Evolutionary conservation across 1,284 basidiomycete genomes (phyloP), one percentile per base, ranked within the genome.

Genomic region (Inonotus obliquus): DNA sequence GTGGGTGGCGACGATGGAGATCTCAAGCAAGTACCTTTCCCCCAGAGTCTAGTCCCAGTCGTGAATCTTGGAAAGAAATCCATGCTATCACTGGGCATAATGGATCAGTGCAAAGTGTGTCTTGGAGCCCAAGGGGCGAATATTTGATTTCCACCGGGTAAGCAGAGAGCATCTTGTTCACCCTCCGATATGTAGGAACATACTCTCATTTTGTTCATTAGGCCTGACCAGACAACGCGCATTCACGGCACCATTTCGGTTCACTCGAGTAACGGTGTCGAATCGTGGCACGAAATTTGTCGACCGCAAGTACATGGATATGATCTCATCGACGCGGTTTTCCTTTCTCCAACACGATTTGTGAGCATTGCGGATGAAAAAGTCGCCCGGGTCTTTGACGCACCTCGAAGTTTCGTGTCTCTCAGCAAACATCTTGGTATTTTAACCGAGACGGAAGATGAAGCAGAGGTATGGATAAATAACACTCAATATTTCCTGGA

Each of bases 271-370:
- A 66, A 70, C 32, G 62, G 61, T 3, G 35, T 66, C n/a, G 62
- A 67, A 6, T 71, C 68, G 1, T 98, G 95, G 95, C 91, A 92
- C 67, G 95, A 98, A 72, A 78, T 97, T 32, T 84, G 84, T 29
- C 85, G 95, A 17, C 95, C 95, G 25, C 95, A 98, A 73, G 87
- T 96, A 19, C 95, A 98, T 73, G 95, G 95, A 4, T 97, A 98
- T 72, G 94, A 97, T 69, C 78, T 97, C 49, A 79, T 94, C n/a
- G 87, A 87, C 63, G 87, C 83, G 1, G 83, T 81, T 1, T 94
- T 94, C 73, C 80, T 97, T 48, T 80, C 82, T 62, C 76, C 90
- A 0, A 76, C 94, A 48, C 85, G 83, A 23, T 94, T 96, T 69
- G 87, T 87, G 17, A 95, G 91, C 67, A 86, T 91, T 51, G 92